Base-by-base conservation (phyloP, 148 eudicot genomes). In the Polygonum aviculare region DNA sequence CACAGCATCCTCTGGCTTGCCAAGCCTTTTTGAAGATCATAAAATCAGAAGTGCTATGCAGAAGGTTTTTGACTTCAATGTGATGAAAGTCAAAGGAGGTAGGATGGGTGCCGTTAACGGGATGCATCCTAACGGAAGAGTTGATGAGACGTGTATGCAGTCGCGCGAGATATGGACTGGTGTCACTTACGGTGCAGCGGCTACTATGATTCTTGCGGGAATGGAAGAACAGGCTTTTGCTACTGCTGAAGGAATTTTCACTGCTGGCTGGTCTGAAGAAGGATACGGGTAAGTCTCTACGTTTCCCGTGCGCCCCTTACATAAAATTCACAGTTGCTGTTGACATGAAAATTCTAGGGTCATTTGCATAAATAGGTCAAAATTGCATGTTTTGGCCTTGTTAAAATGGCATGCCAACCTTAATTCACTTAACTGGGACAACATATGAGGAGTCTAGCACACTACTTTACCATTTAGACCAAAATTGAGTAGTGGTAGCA, bases 101-200 rank as follows among this genome's bases (percentile, higher is more conserved):
- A 84, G 88, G 76, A 93, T 93, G 90, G 98, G 99, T 75, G 99
- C 99, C 49, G 99, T 91, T 41, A 96, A 96, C 62, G 99, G 99
- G 48, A 96, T 96, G 98, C 85, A 89, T 69, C 98, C 98, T 10
- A 91, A 76, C 74, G 99, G 98, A 54, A 93, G 86, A 83, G 94
- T 96, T 75, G 99, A 96, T 35, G 99, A 93, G 75, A 90, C 98
- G 16, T 96, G 99, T 83, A 96, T 96, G 99, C 99, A 96, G 78
- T 96, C 99, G 12, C 97, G 99, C 39, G 99, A 96, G 76, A 88
- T 96, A 54, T 96, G 99, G 99, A 87, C 90, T 18, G 99, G 99
- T 41, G 98, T 96, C 74, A 93, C 98, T 15, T 96, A 96, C 79
- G 97, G 82, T 33, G 88, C 84, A 26, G 99, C 99, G 40, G 89